phyloP scores from a whole-genome alignment of 1,139 yeast genomes.

The Yamadazyma trypodendri region DNA sequence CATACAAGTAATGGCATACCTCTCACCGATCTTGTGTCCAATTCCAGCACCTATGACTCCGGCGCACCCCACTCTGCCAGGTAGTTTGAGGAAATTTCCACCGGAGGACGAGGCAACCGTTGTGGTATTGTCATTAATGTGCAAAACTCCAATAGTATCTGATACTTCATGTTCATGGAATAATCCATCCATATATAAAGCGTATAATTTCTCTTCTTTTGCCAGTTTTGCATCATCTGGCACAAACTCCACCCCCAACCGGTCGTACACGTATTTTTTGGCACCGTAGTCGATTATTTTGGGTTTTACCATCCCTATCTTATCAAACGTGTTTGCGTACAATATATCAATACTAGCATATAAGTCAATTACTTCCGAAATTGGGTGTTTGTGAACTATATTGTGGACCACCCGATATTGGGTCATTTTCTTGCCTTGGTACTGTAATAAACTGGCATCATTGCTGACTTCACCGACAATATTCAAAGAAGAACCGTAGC shows the following conservation, averaged over 20 bases:
- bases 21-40: slow-evolving; percentile 20
- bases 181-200: slow-evolving; percentile 14
- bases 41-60: slow-evolving; percentile 48
- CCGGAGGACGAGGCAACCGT: slow-evolving; percentile 48
- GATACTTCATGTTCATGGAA: slow-evolving; percentile 15
- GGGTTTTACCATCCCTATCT: slow-evolving; percentile 29
- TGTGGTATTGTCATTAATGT: slow-evolving; percentile 16
- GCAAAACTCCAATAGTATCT: slow-evolving; percentile 37
- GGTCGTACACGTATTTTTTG: slow-evolving; percentile 8
- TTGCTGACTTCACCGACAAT: slow-evolving; percentile 49
- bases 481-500: slow-evolving; percentile 54
- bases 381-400: slow-evolving; percentile 24
- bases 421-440: slow-evolving; percentile 5
- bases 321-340: slow-evolving; percentile 12
- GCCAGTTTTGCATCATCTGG: slow-evolving; percentile 6
- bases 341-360: slow-evolving; percentile 16
- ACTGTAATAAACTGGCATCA: slow-evolving; percentile 42
- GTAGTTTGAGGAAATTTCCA: slow-evolving; percentile 49
- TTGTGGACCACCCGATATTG: slow-evolving; percentile 25
- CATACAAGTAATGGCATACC: slow-evolving; percentile 33
- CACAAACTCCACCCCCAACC: slow-evolving; percentile 6
- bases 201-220: slow-evolving; percentile 11
- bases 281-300: slow-evolving; percentile 16
- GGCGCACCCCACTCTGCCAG: slow-evolving; percentile 56
- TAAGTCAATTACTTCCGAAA: slow-evolving; percentile 20